These are phyloP conservation scores for Tylopilus vinaceipallidus DNA, from an alignment of 768 basidiomycete species.

Conservation along the genomic window DNA sequence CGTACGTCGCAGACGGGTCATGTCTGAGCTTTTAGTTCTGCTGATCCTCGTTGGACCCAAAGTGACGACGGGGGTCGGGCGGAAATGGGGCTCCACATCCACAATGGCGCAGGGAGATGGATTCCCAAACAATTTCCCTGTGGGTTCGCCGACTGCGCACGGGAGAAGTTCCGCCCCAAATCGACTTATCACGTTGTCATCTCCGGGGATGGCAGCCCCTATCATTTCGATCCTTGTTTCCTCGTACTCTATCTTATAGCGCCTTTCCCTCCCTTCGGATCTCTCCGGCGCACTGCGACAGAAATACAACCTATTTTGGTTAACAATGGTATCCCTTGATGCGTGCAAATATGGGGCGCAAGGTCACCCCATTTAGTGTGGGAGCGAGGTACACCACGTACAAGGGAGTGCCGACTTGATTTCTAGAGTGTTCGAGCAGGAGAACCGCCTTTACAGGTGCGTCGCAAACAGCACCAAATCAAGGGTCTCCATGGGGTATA, in stretches of 20 bases:
- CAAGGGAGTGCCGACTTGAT: neutral
- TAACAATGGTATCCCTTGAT: no score
- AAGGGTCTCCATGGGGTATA: slow-evolving; percentile 4
- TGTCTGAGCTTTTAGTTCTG: neutral
- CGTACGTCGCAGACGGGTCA: neutral
- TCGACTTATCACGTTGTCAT: neutral
- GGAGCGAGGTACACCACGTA: neutral
- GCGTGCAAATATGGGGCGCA: no score
- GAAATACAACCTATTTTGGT: neutral
- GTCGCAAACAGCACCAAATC: slow-evolving; percentile 3
- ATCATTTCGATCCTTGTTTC: neutral
- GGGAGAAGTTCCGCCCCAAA: neutral
- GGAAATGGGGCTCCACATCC: neutral
- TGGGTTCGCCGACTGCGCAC: no score
- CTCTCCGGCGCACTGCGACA: neutral
- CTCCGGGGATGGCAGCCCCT: neutral
- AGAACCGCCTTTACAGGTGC: neutral
- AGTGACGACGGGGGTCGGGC: no score
- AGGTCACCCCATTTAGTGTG: neutral
- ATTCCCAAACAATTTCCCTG: neutral
- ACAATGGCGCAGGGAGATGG: neutral
- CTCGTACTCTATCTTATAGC: neutral
- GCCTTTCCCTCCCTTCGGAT: neutral
- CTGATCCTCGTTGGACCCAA: neutral
- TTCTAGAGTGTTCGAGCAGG: neutral